Percentiles rank a stretch among this genome's conserved stretches.
Conservation (phyloP, 345 rosid species). For the Acer campestre region DNA sequence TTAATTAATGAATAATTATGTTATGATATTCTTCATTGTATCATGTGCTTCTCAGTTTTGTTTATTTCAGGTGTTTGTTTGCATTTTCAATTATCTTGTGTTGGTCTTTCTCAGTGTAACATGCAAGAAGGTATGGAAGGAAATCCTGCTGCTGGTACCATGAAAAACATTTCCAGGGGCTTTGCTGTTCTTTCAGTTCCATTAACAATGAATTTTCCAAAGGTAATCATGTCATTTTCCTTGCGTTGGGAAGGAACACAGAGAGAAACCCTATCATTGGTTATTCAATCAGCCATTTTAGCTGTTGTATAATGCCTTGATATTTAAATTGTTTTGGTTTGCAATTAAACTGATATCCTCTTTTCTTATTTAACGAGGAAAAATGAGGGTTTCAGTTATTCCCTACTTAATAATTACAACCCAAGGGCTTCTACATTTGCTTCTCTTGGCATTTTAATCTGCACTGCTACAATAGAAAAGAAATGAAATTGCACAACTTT, state of each 20-base stretch:
- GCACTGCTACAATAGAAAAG: neutral
- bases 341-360: no score
- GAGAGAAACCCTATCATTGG: no score
- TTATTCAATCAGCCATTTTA: no score
- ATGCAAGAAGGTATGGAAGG: conserved; percentile 96
- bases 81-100: conserved; percentile 7
- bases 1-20: conserved; percentile 2
- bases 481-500: neutral
- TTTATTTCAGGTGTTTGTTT: neutral
- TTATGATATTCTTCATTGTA: neutral
- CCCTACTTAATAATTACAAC: neutral
- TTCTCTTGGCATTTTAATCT: neutral
- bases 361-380: no score
- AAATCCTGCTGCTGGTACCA: conserved; percentile 56
- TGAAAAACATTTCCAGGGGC: conserved; percentile 60
- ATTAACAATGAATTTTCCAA: conserved; percentile 72
- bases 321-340: no score
- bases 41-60: conserved; percentile 1
- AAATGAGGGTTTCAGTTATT: neutral
- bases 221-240: conserved; percentile 41
- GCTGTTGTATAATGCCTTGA: no score
- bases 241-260: neutral
- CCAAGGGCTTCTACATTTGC: neutral
- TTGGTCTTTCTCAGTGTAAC: conserved; percentile 49
- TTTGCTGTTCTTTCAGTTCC: conserved; percentile 76